A percentile compares a stretch with the other conserved stretches of the same genome.
Conservation (phyloP, 805 yeast genomes). For the Yamadazyma kitorensis region DNA sequence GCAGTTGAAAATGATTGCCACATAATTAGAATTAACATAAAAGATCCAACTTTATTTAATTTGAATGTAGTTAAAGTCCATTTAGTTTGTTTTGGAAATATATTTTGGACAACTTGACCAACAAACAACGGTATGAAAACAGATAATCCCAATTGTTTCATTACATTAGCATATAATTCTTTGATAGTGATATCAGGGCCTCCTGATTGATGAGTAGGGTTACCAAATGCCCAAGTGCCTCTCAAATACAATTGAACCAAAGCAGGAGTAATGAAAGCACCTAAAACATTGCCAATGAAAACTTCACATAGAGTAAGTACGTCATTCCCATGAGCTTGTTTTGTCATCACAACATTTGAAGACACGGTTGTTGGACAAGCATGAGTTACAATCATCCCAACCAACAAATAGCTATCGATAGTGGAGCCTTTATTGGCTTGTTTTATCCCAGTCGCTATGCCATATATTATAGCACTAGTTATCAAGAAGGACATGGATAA, state of each 20-base stretch:
- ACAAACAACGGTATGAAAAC: conserved; percentile 83
- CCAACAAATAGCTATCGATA: conserved; percentile 72
- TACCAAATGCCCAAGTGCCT: conserved; percentile 70
- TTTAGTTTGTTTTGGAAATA: conserved; percentile 62
- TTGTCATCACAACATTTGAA: conserved; percentile 90
- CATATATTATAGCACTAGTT: conserved; percentile 69
- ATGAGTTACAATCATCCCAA: conserved; percentile 79
- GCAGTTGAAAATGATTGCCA: conserved; percentile 84
- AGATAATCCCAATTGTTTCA: conserved; percentile 83
- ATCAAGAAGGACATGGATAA: conserved; percentile 66
- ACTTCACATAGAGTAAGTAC: conserved; percentile 79
- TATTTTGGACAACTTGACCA: conserved; percentile 79
- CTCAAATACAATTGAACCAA: conserved; percentile 65
- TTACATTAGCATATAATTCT: conserved; percentile 65
- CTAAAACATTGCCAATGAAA: conserved; percentile 77
- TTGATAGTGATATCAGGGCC: conserved; percentile 45
- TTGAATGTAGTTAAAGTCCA: conserved; percentile 57
- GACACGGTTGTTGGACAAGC: conserved; percentile 91
- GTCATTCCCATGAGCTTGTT: conserved; percentile 80
- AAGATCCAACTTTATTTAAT: conserved; percentile 70
- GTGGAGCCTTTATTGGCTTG: conserved; percentile 39
- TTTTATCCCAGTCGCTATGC: conserved; percentile 65
- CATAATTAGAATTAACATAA: conserved; percentile 76
- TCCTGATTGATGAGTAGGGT: conserved; percentile 57
- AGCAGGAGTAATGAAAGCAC: conserved; percentile 88